Conservation (phyloP, 1,284 basidiomycete species). For the Ganoderma leucocontextum region DNA sequence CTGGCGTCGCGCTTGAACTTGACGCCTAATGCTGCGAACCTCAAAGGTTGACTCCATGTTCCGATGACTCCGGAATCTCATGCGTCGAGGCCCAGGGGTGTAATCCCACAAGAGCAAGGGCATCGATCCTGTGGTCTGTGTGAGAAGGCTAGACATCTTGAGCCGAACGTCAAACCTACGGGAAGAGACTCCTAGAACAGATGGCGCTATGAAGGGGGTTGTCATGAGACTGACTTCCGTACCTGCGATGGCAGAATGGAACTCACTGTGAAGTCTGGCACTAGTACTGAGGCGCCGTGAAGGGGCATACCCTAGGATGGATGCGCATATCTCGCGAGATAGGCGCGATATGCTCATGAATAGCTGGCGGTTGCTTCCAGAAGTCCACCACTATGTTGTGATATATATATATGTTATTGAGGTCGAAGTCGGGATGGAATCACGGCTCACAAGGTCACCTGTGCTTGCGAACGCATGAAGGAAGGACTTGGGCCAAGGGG, state of each 20-base stretch:
- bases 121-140: background rate
- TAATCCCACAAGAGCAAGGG: background rate
- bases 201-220: background rate
- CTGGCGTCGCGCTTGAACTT: slow-evolving; percentile 7
- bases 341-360: slow-evolving; percentile 2
- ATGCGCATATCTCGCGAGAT: background rate
- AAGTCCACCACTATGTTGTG: background rate
- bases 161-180: background rate
- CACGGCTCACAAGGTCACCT: background rate
- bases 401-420: no score
- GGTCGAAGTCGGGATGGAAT: background rate
- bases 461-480: slow-evolving; percentile 1
- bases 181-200: background rate
- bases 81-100: slow-evolving; percentile 1
- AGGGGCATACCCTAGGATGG: background rate
- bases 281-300: background rate
- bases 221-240: background rate
- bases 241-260: slow-evolving; percentile 4
- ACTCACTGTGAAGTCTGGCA: background rate
- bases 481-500: slow-evolving; percentile 3
- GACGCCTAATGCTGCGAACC: slow-evolving; percentile 4
- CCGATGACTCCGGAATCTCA: slow-evolving; percentile 3
- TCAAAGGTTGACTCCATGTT: background rate
- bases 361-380: background rate
- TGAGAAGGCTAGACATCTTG: background rate